Conservation (phyloP, 2,329 filamentous ascomycete genomes). For the Leptodontidium sp. region DNA sequence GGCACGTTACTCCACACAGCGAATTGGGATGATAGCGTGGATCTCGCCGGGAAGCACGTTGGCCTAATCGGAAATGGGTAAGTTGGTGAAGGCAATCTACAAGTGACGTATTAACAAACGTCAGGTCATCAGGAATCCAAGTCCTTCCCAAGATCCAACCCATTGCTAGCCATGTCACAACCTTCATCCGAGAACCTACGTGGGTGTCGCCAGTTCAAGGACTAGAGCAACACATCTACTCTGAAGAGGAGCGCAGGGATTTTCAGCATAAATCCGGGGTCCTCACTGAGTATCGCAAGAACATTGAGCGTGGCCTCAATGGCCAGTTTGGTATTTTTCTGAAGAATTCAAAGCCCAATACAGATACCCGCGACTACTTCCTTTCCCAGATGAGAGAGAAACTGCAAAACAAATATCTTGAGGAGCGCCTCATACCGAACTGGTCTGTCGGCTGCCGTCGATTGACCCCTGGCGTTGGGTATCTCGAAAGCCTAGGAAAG, state of each 20-base stretch:
- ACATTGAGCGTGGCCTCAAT: too few species aligned
- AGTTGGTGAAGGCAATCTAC: too few species aligned
- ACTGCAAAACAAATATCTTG: slow-evolving; percentile 53
- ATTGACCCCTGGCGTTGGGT: slow-evolving; percentile 52
- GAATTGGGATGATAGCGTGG: slow-evolving; percentile 48
- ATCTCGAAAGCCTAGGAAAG: slow-evolving; percentile 51
- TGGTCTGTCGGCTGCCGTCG: slow-evolving; percentile 54
- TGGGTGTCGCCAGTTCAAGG: slow-evolving; percentile 42
- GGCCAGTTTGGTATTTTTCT: too few species aligned
- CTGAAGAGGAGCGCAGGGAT: too few species aligned
- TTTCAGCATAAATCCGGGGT: too few species aligned
- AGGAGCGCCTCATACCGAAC: slow-evolving; percentile 51
- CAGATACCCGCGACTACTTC: too few species aligned
- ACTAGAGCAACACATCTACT: slow-evolving; percentile 31
- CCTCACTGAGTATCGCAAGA: too few species aligned
- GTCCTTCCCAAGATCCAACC: slow-evolving; percentile 22
- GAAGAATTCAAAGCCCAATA: too few species aligned
- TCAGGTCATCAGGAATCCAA: too few species aligned
- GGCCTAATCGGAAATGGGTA: slow-evolving; percentile 49
- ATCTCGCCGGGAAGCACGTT: slow-evolving; percentile 38
- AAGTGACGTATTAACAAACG: too few species aligned
- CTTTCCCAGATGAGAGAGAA: slow-evolving; percentile 51
- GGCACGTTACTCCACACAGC: slow-evolving; percentile 56
- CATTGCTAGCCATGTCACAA: neutral
- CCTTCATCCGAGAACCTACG: neutral